These are phyloP conservation scores for Staphylotrichum tortipilum DNA, from an alignment of 495 filamentous ascomycete species.

Conservation along the genomic window DNA sequence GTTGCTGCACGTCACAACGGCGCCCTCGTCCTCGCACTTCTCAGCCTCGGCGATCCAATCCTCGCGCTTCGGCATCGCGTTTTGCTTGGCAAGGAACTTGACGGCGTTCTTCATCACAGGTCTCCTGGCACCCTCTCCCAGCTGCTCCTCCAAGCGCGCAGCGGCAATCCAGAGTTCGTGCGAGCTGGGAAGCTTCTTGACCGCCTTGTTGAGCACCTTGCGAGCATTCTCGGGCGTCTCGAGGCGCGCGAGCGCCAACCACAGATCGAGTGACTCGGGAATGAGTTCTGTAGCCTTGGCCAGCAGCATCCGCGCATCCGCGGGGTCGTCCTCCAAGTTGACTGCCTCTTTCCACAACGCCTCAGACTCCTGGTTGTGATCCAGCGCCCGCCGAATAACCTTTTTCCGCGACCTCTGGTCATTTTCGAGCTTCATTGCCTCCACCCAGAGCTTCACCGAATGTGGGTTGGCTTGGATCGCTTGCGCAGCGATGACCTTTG, in stretches of 20 bases:
- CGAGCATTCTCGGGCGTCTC: constrained; percentile 86
- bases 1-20: constrained; percentile 71
- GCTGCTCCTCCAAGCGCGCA: constrained; percentile 83
- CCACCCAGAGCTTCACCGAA: constrained; percentile 85
- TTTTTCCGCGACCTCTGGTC: constrained; percentile 75
- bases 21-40: constrained; percentile 88
- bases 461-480: constrained; percentile 83
- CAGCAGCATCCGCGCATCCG: constrained; percentile 75
- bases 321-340: constrained; percentile 82
- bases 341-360: constrained; percentile 96
- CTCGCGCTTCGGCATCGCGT: constrained; percentile 92
- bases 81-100: constrained; percentile 79
- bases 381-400: constrained; percentile 78
- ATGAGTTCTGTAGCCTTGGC: constrained; percentile 93
- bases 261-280: constrained; percentile 83
- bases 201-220: constrained; percentile 87
- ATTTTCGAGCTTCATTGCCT: constrained; percentile 87
- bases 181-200: constrained; percentile 84
- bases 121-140: constrained; percentile 58
- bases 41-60: constrained; percentile 96
- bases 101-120: constrained; percentile 93
- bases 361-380: constrained; percentile 85
- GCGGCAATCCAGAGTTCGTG: constrained; percentile 96
- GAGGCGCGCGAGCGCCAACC: constrained; percentile 84
- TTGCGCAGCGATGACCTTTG: constrained; percentile 90